Conservation (phyloP, 106 monocot genomes). For the Amphibolis antarctica region DNA sequence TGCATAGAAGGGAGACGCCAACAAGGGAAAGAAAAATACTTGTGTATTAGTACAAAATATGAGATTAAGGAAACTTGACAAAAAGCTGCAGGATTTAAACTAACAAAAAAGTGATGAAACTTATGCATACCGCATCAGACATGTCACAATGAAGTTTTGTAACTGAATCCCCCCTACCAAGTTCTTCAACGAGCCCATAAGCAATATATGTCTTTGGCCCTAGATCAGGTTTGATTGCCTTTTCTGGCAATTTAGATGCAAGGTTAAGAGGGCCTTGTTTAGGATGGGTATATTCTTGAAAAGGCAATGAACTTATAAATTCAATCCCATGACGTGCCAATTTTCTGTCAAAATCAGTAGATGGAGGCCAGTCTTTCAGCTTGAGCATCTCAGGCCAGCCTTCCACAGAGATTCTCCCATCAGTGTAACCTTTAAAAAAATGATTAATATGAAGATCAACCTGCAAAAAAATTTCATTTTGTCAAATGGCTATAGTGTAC, state of each 20-base stretch:
- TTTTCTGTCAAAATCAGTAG: slow-evolving; percentile 2
- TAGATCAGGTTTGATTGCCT: slow-evolving; percentile 13
- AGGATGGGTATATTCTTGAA: slow-evolving; percentile 19
- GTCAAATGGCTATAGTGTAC: no score
- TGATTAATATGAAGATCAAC: slow-evolving; percentile 14
- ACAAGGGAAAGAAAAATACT: no score
- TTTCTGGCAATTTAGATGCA: slow-evolving; percentile 10
- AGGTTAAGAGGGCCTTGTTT: slow-evolving; percentile 11
- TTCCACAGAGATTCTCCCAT: slow-evolving; percentile 2
- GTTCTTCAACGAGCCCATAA: slow-evolving; percentile 13
- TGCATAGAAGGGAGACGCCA: no score
- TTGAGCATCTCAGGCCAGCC: slow-evolving; percentile 19
- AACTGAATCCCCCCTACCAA: slow-evolving; percentile 18
- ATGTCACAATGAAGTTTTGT: slow-evolving; percentile 21
- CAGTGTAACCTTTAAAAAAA: slow-evolving; percentile 19
- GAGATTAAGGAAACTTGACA: no score
- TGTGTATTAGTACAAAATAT: no score
- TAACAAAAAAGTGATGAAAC: no score
- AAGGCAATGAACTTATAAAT: slow-evolving; percentile 17
- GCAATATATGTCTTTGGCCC: slow-evolving; percentile 24
- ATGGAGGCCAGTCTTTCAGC: slow-evolving; percentile 26
- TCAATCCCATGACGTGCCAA: slow-evolving; percentile 18
- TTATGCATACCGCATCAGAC: slow-evolving; percentile 20
- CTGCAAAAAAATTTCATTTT: slow-evolving; percentile 5
- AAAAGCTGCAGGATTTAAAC: no score